phyloP scores from a whole-genome alignment of 2,329 filamentous ascomycete species.

The Shiraia sp. region DNA sequence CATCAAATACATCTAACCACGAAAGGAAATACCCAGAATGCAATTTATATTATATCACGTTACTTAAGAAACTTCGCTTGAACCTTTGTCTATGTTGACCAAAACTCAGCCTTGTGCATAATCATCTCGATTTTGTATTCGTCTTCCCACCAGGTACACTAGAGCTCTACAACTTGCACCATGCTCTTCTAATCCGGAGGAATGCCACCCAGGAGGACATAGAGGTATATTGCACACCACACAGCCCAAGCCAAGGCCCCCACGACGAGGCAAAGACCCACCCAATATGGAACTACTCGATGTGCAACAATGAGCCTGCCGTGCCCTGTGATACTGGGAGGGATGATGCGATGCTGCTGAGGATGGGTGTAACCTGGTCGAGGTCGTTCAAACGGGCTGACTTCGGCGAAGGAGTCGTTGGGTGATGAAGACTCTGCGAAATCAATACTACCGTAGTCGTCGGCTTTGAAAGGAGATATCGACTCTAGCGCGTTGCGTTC shows the following conservation, averaged over 20 bases:
- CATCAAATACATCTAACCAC: too few relatives aligned
- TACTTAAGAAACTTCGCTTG: too few relatives aligned
- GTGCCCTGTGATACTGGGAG: constrained; percentile 26
- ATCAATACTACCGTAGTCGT: constrained; percentile 15
- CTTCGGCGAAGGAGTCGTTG: constrained; percentile 15
- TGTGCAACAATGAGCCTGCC: constrained; percentile 22
- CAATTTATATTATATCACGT: too few relatives aligned
- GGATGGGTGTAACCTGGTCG: constrained; percentile 14
- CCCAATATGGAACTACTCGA: constrained; percentile 24
- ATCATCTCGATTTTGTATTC: too few relatives aligned
- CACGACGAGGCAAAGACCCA: constrained; percentile 16
- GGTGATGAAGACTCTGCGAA: constrained; percentile 4
- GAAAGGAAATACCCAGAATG: too few relatives aligned
- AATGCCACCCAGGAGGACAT: constrained; percentile 14
- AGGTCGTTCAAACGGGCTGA: constrained; percentile 10
- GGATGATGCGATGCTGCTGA: constrained; percentile 26
- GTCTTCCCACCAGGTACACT: too few relatives aligned
- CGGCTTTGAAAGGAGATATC: constrained; percentile 8
- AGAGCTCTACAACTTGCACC: too few relatives aligned
- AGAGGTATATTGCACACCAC: constrained; percentile 19
- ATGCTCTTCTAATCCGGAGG: too few relatives aligned
- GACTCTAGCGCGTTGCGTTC: constrained; percentile 4
- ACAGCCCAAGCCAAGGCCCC: constrained; percentile 25
- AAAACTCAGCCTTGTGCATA: too few relatives aligned
- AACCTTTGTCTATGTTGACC: too few relatives aligned